A percentile compares a stretch with the other conserved stretches of the same genome.
Evolutionary conservation across 805 yeast genomes (phyloP).

Genomic region (Candida glaebosa): DNA sequence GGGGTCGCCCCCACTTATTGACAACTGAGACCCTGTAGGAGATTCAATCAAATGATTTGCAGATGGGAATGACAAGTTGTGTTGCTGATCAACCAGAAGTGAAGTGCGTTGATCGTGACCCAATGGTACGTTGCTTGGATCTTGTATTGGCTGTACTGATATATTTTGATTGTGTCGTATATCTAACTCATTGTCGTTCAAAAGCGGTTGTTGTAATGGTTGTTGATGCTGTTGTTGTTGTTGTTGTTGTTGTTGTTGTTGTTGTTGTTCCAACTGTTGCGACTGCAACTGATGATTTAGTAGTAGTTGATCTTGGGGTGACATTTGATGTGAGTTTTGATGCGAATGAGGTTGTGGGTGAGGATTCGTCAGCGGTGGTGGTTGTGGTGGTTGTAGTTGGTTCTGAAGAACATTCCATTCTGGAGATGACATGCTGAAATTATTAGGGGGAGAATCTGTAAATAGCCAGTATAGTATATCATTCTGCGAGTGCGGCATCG

Average conservation of each 20-base stretch:
- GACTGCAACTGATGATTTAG: neutral
- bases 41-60: conserved; percentile 7
- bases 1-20: neutral
- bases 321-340: conserved; percentile 1
- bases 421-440: conserved; percentile 1
- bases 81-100: neutral
- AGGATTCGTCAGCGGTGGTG: conserved; percentile 1
- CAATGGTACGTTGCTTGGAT: neutral
- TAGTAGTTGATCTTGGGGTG: neutral
- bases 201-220: neutral
- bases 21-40: conserved; percentile 12
- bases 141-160: neutral
- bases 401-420: neutral
- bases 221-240: conserved; percentile 5
- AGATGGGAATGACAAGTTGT: neutral
- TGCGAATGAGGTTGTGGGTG: neutral
- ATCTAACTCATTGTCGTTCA: neutral
- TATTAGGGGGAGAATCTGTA: conserved; percentile 23
- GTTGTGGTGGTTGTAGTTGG: conserved; percentile 1
- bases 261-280: conserved; percentile 1
- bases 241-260: conserved; percentile 2
- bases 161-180: neutral
- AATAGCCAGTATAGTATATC: conserved; percentile 41
- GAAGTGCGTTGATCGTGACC: neutral
- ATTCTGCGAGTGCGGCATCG: conserved; percentile 27